A percentile compares a stretch with the other conserved stretches of the same genome.
phyloP scores from a whole-genome alignment of 371 early-diverging fungal species.

The Mortierella sp. region DNA sequence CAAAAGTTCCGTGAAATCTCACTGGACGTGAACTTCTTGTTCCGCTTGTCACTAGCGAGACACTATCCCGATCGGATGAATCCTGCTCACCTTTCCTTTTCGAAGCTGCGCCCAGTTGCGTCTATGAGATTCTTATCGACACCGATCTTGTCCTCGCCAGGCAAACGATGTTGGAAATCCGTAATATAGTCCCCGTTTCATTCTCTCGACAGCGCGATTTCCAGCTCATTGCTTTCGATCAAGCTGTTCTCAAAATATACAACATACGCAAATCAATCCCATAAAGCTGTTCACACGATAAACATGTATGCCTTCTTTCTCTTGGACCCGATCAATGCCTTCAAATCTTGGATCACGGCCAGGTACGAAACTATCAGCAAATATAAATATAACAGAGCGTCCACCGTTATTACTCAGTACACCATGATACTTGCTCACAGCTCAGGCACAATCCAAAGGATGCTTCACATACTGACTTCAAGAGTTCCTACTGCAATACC shows the following conservation, averaged over 20 bases:
- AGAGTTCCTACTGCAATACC: slow-evolving; percentile 97
- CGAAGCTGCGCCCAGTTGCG: slow-evolving; percentile 46
- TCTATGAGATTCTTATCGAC: slow-evolving; percentile 52
- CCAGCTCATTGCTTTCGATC: slow-evolving; percentile 91
- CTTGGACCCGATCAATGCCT: slow-evolving; percentile 76
- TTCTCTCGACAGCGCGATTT: slow-evolving; percentile 80
- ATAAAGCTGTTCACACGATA: slow-evolving; percentile 94
- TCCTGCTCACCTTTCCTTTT: slow-evolving; percentile 51
- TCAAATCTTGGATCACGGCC: slow-evolving; percentile 81
- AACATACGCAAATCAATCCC: slow-evolving; percentile 92
- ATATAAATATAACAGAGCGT: not conserved
- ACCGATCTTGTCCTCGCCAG: slow-evolving; percentile 52
- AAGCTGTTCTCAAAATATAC: slow-evolving; percentile 95
- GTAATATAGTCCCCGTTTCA: slow-evolving; percentile 86
- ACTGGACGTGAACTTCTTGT: slow-evolving; percentile 57
- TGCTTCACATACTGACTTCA: slow-evolving; percentile 80
- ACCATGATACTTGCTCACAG: too few species aligned
- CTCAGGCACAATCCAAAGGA: too few species aligned
- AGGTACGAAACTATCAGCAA: slow-evolving; percentile 78
- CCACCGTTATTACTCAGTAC: too few species aligned
- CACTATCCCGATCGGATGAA: slow-evolving; percentile 79
- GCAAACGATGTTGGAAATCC: slow-evolving; percentile 74
- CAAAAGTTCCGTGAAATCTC: slow-evolving; percentile 40
- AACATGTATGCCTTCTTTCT: slow-evolving; percentile 91
- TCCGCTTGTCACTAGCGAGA: slow-evolving; percentile 86